Conservation (phyloP, 371 early-diverging fungal species). For the Vairimorpha necatrix region DNA sequence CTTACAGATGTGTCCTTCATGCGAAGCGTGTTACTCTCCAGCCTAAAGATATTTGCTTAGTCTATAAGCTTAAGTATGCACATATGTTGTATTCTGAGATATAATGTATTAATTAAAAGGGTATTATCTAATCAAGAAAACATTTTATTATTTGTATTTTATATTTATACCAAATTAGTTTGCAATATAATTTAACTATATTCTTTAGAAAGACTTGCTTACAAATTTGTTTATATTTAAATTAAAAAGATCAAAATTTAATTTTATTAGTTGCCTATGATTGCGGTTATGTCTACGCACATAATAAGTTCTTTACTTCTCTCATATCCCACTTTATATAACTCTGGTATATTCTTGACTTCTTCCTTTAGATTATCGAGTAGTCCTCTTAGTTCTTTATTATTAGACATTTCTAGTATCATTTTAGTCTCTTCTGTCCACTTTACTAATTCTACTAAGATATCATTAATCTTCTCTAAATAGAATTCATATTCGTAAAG, state of each 20-base stretch:
- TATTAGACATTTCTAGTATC: background rate
- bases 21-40: conserved; percentile 84
- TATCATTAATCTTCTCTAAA: conserved; percentile 18
- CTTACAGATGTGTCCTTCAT: conserved; percentile 79
- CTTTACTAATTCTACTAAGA: conserved; percentile 3
- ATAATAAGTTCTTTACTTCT: conserved; percentile 1
- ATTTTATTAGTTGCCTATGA: no score
- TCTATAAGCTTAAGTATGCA: conserved; percentile 72
- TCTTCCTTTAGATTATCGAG: background rate
- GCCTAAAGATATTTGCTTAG: conserved; percentile 80
- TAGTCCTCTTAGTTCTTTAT: background rate
- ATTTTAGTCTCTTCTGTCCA: conserved; percentile 28
- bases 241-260: no score
- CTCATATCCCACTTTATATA: background rate
- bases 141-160: no score
- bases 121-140: no score
- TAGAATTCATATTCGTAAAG: conserved; percentile 48
- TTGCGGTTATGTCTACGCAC: no score
- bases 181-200: no score
- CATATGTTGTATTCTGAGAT: conserved; percentile 45
- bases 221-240: no score
- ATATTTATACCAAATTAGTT: no score
- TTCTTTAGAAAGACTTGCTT: no score
- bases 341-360: background rate
- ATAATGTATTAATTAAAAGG: conserved; percentile 4